Evolutionary conservation across 768 basidiomycete genomes (phyloP), one percentile per base, ranked within the genome.

Genomic region (Baorangia bicolor): DNA sequence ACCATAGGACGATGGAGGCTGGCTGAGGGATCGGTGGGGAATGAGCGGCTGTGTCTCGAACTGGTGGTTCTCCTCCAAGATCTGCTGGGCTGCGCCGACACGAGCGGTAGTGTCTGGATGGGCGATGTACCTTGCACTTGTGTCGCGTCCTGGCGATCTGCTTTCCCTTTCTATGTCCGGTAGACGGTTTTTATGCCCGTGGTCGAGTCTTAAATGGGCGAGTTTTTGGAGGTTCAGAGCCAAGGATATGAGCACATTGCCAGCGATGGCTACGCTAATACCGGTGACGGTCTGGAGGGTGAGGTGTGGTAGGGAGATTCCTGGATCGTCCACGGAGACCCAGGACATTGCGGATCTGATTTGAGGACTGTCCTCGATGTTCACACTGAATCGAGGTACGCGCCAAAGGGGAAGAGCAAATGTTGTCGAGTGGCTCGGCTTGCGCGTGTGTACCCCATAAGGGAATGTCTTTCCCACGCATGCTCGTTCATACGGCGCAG

Each of bases 201-300:
- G 74, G 61, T 84, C 83, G 31, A 90, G 76, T 28, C 87, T 80
- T 61, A 81, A 79, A 74, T 96, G 94, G 2, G 93, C 93, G 18
- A 96, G 81, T 69, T 97, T 98, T 73, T 98, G 95, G 33, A 90
- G 75, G 73, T 97, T 97, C 59, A 98, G 80, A 16, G 93, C 95
- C 23, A 95, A 80, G 11, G 90, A 91, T 58, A 98, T 94, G 58
- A 97, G 81, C 12, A 94, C 73, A 66, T 96, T 96, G 31, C 94
- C 94, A 9, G 80, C 77, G 52, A 96, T 82, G 4, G 94, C 88
- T 34, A 94, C 84, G 5, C 80, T 78, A 34, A 98, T 95, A 16
- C 95, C 95, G 52, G 92, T 84, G 64, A 81, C 70, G 5, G 84
- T 81, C 49, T 78, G 73, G 14, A 77, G 74, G 18, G 78, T 82